These are phyloP conservation scores for Fusarium oligoseptatum DNA, from an alignment of 2,329 filamentous ascomycete species.

Conservation along the genomic window DNA sequence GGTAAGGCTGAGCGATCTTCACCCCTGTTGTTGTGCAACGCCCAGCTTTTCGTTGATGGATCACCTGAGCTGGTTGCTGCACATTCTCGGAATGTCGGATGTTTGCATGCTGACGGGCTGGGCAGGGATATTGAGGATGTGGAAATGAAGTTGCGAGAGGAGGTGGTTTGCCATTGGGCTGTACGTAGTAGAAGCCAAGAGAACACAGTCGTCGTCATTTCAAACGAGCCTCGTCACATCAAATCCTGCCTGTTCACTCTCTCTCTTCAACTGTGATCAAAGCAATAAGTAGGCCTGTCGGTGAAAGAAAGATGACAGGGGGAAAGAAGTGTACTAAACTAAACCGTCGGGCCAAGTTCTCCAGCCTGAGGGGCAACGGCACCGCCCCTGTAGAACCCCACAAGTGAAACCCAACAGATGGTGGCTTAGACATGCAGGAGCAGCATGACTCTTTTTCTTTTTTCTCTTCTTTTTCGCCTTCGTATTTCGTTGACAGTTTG, in stretches of 20 bases:
- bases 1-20: constrained; percentile 32
- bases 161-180: neutral
- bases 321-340: neutral
- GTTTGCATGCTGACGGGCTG: neutral
- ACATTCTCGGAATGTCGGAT: neutral
- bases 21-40: neutral
- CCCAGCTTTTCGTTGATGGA: neutral
- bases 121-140: neutral
- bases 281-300: neutral
- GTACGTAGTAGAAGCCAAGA: neutral
- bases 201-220: neutral
- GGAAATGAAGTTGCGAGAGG: neutral
- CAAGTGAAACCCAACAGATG: neutral
- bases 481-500: neutral
- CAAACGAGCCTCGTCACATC: neutral
- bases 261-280: neutral
- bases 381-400: constrained; percentile 1
- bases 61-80: neutral
- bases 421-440: constrained; percentile 1
- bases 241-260: neutral
- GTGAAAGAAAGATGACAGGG: neutral
- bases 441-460: neutral
- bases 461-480: neutral
- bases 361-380: neutral
- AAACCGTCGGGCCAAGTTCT: neutral